Conservation (phyloP, 1,139 yeast species). For the Hansenula lynferdii region DNA sequence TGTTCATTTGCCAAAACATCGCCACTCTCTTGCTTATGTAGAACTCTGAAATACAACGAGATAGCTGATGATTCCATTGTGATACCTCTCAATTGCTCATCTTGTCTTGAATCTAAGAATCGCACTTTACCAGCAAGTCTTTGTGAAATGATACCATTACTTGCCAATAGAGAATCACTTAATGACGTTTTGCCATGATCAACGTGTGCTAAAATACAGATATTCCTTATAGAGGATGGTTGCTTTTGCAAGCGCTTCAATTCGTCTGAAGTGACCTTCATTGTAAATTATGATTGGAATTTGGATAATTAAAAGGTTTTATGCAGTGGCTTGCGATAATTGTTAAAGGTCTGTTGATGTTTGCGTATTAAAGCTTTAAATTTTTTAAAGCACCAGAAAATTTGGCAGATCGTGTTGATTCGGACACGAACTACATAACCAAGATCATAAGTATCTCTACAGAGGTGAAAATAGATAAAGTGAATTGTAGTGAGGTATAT, state of each 20-base stretch:
- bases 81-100: constrained; percentile 93
- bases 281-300: too few species aligned
- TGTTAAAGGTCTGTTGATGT: too few species aligned
- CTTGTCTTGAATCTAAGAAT: constrained; percentile 89
- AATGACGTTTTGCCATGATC: constrained; percentile 98
- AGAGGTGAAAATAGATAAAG: too few species aligned
- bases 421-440: too few species aligned
- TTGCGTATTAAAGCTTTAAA: too few species aligned
- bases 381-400: too few species aligned
- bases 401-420: too few species aligned
- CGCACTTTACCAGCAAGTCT: constrained; percentile 94
- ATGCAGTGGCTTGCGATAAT: too few species aligned
- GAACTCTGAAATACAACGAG: constrained; percentile 72
- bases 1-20: constrained; percentile 60
- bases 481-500: too few species aligned
- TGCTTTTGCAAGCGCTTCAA: constrained; percentile 63
- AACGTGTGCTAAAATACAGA: constrained; percentile 95
- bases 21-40: constrained; percentile 40
- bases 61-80: constrained; percentile 98
- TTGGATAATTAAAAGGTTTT: too few species aligned
- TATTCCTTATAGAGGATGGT: constrained; percentile 72
- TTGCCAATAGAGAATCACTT: constrained; percentile 87
- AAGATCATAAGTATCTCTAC: too few species aligned
- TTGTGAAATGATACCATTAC: constrained; percentile 94
- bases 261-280: constrained; percentile 51